Conservation (phyloP, 2,329 filamentous ascomycete genomes). For the Xylaria sp. region DNA sequence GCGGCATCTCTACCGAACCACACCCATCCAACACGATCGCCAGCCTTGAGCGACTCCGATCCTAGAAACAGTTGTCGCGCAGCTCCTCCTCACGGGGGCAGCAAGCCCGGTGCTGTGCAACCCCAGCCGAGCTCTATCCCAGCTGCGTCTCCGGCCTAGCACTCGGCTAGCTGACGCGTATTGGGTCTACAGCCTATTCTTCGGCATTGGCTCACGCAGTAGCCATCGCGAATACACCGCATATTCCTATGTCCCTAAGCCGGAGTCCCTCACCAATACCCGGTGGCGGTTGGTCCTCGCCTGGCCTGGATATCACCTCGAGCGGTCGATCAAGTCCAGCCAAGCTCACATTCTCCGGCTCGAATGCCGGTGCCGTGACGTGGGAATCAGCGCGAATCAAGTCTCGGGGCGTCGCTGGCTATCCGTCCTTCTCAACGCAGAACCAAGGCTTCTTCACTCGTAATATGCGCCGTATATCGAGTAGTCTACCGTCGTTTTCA, state of each 20-base stretch:
- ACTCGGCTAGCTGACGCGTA: slow-evolving; percentile 28
- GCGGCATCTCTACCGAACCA: slow-evolving; percentile 59
- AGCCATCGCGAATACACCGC: slow-evolving; percentile 62
- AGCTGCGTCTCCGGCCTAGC: slow-evolving; percentile 57
- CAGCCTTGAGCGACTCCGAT: slow-evolving; percentile 49
- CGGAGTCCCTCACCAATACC: slow-evolving; percentile 87
- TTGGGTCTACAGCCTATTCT: slow-evolving; percentile 30
- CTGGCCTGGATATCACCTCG: slow-evolving; percentile 75
- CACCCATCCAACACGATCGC: slow-evolving; percentile 65
- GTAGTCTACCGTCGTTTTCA: slow-evolving; percentile 79
- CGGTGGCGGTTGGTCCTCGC: slow-evolving; percentile 89
- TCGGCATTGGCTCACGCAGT: slow-evolving; percentile 19
- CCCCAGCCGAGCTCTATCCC: slow-evolving; percentile 64
- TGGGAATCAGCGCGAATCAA: slow-evolving; percentile 88
- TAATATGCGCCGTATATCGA: slow-evolving; percentile 83
- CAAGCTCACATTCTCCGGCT: slow-evolving; percentile 58
- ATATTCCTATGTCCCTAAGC: slow-evolving; percentile 80
- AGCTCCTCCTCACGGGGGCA: slow-evolving; percentile 53
- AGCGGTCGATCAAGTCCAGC: slow-evolving; percentile 77
- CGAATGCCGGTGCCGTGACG: slow-evolving; percentile 70
- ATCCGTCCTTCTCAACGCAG: slow-evolving; percentile 81
- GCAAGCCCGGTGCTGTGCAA: slow-evolving; percentile 53
- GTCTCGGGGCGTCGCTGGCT: slow-evolving; percentile 77
- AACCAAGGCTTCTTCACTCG: slow-evolving; percentile 89
- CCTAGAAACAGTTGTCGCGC: slow-evolving; percentile 51